These are phyloP conservation scores for Nosema muscidifuracis DNA, from an alignment of 371 early-diverging fungal genomes.

Conservation along the genomic window DNA sequence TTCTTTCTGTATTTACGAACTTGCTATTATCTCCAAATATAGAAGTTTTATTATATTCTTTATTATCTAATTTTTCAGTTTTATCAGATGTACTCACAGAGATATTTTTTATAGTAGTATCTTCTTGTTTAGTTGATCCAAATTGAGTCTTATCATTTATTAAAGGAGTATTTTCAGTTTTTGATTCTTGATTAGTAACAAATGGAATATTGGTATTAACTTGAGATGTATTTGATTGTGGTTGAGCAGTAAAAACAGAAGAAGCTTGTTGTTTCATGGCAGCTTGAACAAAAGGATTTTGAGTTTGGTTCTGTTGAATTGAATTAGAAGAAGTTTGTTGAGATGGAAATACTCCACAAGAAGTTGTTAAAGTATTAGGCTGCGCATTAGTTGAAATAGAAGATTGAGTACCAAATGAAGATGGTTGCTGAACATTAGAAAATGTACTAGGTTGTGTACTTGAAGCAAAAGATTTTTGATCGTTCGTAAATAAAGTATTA, in stretches of 20 bases:
- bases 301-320: background rate
- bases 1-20: background rate
- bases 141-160: background rate
- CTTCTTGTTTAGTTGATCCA: background rate
- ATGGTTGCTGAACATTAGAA: no score
- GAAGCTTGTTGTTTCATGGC: background rate
- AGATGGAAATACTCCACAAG: background rate
- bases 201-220: no score
- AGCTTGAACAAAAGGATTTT: background rate
- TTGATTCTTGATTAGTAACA: no score
- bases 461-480: background rate
- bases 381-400: background rate
- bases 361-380: background rate
- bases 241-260: no score
- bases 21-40: slow-evolving; percentile 1
- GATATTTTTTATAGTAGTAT: background rate
- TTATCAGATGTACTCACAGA: background rate
- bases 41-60: background rate
- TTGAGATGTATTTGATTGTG: no score
- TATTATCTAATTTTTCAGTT: background rate
- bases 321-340: background rate
- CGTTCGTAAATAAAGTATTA: background rate
- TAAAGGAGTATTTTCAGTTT: no score
- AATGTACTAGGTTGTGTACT: background rate
- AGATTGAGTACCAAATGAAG: background rate